A percentile compares a stretch with the other conserved stretches of the same genome.
phyloP scores from a whole-genome alignment of 305 asterid species.

The Solanum hybrid region DNA sequence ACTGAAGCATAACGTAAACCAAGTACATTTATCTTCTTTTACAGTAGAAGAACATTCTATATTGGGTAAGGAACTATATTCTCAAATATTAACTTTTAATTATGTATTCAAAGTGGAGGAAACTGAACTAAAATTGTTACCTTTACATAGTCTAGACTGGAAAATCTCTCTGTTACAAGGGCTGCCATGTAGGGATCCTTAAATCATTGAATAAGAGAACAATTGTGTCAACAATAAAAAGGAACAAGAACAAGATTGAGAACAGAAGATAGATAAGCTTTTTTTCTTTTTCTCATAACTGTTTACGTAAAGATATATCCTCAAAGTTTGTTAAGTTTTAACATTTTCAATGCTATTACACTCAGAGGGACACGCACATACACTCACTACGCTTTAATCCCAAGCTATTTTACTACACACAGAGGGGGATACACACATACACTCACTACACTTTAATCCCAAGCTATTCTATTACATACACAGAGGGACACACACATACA shows the following conservation, averaged over 20 bases:
- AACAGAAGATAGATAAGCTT: background rate
- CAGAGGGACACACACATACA: background rate
- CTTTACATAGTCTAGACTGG: slow-evolving; percentile 45
- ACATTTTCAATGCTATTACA: background rate
- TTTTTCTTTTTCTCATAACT: background rate
- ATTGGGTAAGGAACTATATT: background rate
- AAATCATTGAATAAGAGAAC: slow-evolving; percentile 1
- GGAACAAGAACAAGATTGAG: background rate
- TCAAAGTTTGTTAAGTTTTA: background rate
- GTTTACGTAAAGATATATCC: background rate
- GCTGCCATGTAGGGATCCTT: slow-evolving; percentile 92
- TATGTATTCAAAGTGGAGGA: background rate
- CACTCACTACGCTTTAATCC: background rate
- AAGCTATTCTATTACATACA: background rate
- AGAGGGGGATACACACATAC: background rate
- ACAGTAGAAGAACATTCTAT: background rate
- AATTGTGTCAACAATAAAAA: background rate
- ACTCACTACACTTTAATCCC: background rate
- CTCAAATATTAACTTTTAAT: background rate
- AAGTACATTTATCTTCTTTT: slow-evolving; percentile 1
- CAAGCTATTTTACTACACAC: background rate
- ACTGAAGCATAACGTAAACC: background rate
- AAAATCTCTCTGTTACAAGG: slow-evolving; percentile 71
- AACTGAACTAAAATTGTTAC: slow-evolving; percentile 22
- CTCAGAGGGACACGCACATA: background rate